These are phyloP conservation scores for Calvatia gigantea DNA, from an alignment of 768 basidiomycete genomes.

Conservation along the genomic window DNA sequence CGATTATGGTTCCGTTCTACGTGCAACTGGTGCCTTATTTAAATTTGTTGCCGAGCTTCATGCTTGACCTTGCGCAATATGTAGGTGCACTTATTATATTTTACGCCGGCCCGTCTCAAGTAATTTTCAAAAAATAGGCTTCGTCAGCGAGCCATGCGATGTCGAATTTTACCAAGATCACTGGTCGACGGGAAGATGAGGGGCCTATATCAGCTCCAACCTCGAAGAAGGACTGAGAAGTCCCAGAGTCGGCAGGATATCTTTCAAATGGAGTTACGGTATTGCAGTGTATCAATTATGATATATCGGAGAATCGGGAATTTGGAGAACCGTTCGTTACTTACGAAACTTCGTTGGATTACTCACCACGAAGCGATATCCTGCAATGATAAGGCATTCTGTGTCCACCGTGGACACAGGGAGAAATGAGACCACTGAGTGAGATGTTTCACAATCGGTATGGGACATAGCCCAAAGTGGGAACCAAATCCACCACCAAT, in stretches of 20 bases:
- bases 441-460: conserved; percentile 1
- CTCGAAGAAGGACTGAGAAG: conserved; percentile 19
- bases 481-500: too few species aligned
- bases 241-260: not conserved
- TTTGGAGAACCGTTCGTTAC: too few species aligned
- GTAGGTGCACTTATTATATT: conserved; percentile 33
- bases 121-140: conserved; percentile 40
- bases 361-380: too few species aligned
- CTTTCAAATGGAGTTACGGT: too few species aligned
- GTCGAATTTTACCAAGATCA: conserved; percentile 63
- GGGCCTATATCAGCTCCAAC: conserved; percentile 20
- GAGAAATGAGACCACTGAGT: too few species aligned
- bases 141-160: conserved; percentile 70
- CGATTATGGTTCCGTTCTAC: conserved; percentile 72
- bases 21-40: conserved; percentile 55
- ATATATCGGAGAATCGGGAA: not conserved
- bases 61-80: conserved; percentile 74
- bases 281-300: not conserved
- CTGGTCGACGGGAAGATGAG: conserved; percentile 58
- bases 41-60: conserved; percentile 62
- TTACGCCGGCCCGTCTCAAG: not conserved
- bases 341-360: too few species aligned
- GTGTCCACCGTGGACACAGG: too few species aligned
- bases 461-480: too few species aligned
- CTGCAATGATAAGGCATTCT: too few species aligned